Conservation (phyloP, 768 basidiomycete species). For the Suillus discolor region DNA sequence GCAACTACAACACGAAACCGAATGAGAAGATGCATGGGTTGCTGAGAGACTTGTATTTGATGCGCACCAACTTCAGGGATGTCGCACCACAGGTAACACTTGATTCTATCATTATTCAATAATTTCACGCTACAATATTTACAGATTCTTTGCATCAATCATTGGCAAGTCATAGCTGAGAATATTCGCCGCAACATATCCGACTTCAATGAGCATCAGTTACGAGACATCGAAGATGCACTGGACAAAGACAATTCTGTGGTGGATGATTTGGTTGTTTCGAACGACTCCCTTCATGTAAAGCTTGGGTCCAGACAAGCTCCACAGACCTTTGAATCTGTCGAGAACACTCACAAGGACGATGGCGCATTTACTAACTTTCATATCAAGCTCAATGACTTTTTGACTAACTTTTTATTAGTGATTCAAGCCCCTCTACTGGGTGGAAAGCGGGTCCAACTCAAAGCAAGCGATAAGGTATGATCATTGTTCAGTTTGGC, state of each 20-base stretch:
- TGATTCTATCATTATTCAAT: neutral
- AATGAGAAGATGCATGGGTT: conserved; percentile 34
- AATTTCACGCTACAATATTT: neutral
- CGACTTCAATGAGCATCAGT: neutral
- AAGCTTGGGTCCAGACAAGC: conserved; percentile 7
- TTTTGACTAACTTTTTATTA: conserved; percentile 6
- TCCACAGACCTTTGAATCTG: neutral
- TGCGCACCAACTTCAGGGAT: conserved; percentile 36
- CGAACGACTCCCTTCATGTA: conserved; percentile 4
- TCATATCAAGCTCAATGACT: conserved; percentile 7
- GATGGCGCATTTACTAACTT: conserved; percentile 4
- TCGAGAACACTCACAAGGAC: neutral
- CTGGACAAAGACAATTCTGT: conserved; percentile 1
- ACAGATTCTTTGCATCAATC: neutral
- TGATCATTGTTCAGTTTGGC: neutral
- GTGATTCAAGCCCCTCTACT: neutral
- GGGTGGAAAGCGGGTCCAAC: neutral
- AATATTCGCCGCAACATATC: neutral
- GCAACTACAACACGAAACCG: conserved; percentile 34
- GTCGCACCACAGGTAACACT: conserved; percentile 31
- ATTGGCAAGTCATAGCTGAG: neutral
- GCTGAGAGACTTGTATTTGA: conserved; percentile 27
- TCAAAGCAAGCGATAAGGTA: conserved; percentile 3
- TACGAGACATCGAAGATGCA: rapidly evolving
- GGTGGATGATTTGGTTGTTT: neutral